A percentile compares a stretch with the other conserved stretches of the same genome.
phyloP scores from a whole-genome alignment of 495 filamentous ascomycete species.

The Lophiotrema nucula region DNA sequence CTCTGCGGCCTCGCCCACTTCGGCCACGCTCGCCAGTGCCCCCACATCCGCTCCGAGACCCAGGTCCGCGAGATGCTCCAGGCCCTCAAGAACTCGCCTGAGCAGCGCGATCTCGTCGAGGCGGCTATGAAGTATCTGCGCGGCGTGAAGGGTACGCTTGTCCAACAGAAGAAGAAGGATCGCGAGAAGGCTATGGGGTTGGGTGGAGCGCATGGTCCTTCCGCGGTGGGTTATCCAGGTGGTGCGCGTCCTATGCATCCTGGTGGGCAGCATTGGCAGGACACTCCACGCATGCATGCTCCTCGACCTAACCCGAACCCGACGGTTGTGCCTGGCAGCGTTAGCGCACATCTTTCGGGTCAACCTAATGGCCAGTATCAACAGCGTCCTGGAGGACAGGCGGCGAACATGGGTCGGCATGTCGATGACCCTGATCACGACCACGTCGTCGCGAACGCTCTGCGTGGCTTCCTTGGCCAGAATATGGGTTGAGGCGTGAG shows the following conservation, averaged over 20 bases:
- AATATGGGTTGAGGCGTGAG: no score
- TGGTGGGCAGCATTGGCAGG: no score
- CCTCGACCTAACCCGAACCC: no score
- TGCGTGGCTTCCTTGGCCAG: constrained; percentile 8
- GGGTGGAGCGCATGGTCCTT: no score
- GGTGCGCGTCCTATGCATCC: background rate
- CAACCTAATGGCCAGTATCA: no score
- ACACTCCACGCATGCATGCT: no score
- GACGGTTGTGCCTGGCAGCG: no score
- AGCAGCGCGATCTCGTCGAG: constrained; percentile 52
- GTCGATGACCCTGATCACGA: no score
- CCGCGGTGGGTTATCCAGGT: no score
- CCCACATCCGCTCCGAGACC: constrained; percentile 56
- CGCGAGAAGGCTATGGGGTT: constrained; percentile 21
- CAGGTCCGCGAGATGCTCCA: constrained; percentile 62
- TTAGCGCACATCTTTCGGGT: no score
- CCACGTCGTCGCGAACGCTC: constrained; percentile 1
- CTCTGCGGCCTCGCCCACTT: constrained; percentile 69
- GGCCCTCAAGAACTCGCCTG: constrained; percentile 56
- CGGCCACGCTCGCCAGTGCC: constrained; percentile 55
- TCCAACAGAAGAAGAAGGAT: constrained; percentile 46
- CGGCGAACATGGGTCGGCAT: no score
- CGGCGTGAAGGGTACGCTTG: constrained; percentile 55
- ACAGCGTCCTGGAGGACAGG: no score
- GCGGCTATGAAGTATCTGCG: constrained; percentile 56